These are phyloP conservation scores for Ceratocystis destructans DNA, from an alignment of 2,329 filamentous ascomycete species.

Conservation along the genomic window DNA sequence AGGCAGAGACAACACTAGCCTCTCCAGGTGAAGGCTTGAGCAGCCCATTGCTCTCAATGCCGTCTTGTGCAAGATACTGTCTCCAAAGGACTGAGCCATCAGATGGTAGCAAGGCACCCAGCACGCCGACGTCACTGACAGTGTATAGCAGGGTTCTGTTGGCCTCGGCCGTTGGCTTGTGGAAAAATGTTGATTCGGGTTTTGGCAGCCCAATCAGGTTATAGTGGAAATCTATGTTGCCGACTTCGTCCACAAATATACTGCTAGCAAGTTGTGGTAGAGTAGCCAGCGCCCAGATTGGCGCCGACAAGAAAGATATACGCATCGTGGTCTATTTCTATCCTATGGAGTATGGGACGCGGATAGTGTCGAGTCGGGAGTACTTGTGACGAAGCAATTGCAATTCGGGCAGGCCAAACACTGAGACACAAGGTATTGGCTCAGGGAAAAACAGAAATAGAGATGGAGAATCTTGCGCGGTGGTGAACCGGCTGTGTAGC, in stretches of 20 bases:
- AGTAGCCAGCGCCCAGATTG: slow-evolving; percentile 28
- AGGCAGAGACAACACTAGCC: slow-evolving; percentile 60
- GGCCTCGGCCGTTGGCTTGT: slow-evolving; percentile 66
- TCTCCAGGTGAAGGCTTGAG: slow-evolving; percentile 67
- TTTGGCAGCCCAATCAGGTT: slow-evolving; percentile 73
- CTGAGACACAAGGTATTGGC: neutral
- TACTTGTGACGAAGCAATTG: neutral
- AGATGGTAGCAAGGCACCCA: slow-evolving; percentile 81
- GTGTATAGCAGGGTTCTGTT: slow-evolving; percentile 87
- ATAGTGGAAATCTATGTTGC: slow-evolving; percentile 84
- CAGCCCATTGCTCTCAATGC: slow-evolving; percentile 35
- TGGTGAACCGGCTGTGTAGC: neutral
- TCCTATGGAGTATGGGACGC: neutral
- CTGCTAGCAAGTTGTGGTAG: slow-evolving; percentile 36
- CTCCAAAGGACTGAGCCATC: slow-evolving; percentile 79
- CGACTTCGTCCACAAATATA: slow-evolving; percentile 82
- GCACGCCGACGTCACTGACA: slow-evolving; percentile 65
- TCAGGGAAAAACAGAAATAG: neutral
- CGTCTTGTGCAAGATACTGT: slow-evolving; percentile 49
- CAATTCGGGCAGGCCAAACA: neutral
- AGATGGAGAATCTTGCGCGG: neutral
- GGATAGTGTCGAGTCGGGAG: neutral
- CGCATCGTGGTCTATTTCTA: slow-evolving; percentile 6
- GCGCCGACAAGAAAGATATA: neutral
- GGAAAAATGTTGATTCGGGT: slow-evolving; percentile 82